phyloP scores from a whole-genome alignment of 768 basidiomycete species.

The Suillus cothurnatus region DNA sequence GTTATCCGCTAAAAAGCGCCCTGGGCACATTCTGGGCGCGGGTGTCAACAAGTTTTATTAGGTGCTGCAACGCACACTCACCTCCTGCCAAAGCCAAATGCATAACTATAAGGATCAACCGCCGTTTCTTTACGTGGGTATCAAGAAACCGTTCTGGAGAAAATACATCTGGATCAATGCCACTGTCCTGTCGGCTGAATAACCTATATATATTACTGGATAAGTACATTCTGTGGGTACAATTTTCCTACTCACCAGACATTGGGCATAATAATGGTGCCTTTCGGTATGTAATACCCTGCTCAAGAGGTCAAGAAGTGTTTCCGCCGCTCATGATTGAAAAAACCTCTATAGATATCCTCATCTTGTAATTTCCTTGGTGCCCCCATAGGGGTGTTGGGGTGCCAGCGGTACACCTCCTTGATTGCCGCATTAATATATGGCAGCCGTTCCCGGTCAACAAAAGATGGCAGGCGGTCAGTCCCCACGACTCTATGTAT shows the following conservation, averaged over 20 bases:
- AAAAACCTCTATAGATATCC: conserved; percentile 11
- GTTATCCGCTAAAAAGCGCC: conserved; percentile 8
- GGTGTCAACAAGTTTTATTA: not conserved
- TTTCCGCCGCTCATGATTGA: not conserved
- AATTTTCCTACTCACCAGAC: conserved; percentile 3
- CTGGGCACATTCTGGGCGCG: conserved; percentile 3
- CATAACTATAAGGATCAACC: conserved; percentile 7
- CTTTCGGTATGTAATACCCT: conserved; percentile 11
- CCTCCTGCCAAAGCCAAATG: conserved; percentile 12
- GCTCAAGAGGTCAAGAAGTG: not conserved
- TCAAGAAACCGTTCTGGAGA: conserved; percentile 10
- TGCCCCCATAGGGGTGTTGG: conserved; percentile 12
- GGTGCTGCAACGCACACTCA: not conserved
- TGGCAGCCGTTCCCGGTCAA: conserved; percentile 44
- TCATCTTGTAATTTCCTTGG: conserved; percentile 17
- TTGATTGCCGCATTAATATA: conserved; percentile 34
- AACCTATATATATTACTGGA: not conserved
- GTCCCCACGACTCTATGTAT: conserved; percentile 46
- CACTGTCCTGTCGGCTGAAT: conserved; percentile 4
- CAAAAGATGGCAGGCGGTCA: conserved; percentile 43
- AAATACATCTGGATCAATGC: conserved; percentile 7
- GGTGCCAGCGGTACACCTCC: conserved; percentile 26
- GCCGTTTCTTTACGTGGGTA: conserved; percentile 6
- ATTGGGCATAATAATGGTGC: conserved; percentile 5
- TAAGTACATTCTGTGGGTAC: not conserved